Evolutionary conservation across 495 filamentous ascomycete genomes (phyloP).

Genomic region (Trichocladium antarcticum): DNA sequence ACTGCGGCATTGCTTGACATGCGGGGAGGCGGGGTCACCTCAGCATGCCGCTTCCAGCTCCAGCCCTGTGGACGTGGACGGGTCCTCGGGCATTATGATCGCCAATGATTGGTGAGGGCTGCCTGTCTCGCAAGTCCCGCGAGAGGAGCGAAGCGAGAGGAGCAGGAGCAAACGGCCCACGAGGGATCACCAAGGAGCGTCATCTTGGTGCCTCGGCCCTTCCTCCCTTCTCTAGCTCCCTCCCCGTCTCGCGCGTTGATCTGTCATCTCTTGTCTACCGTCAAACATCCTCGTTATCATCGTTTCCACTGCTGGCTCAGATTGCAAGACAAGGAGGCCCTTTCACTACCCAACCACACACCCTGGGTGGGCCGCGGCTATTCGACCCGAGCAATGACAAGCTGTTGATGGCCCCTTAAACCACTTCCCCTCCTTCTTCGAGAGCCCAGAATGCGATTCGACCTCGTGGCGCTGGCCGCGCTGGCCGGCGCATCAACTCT

Average conservation of each 20-base stretch:
- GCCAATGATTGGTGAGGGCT: too few relatives aligned
- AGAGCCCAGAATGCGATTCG: slow-evolving; percentile 21
- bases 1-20: too few relatives aligned
- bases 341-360: too few relatives aligned
- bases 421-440: background rate
- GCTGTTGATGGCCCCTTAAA: background rate
- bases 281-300: background rate
- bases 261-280: too few relatives aligned
- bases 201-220: background rate
- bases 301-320: background rate
- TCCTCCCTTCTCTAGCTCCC: background rate
- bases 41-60: too few relatives aligned
- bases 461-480: slow-evolving; percentile 31
- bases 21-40: too few relatives aligned
- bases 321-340: too few relatives aligned
- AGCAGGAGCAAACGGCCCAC: too few relatives aligned
- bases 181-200: background rate
- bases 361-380: background rate
- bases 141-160: too few relatives aligned
- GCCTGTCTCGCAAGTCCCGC: too few relatives aligned
- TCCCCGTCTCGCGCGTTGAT: background rate
- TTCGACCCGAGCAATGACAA: background rate
- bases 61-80: too few relatives aligned
- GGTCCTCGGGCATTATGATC: too few relatives aligned
- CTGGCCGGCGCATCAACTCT: slow-evolving; percentile 37